Conservation (phyloP, 768 basidiomycete genomes). For the Chalciporus chontae region DNA sequence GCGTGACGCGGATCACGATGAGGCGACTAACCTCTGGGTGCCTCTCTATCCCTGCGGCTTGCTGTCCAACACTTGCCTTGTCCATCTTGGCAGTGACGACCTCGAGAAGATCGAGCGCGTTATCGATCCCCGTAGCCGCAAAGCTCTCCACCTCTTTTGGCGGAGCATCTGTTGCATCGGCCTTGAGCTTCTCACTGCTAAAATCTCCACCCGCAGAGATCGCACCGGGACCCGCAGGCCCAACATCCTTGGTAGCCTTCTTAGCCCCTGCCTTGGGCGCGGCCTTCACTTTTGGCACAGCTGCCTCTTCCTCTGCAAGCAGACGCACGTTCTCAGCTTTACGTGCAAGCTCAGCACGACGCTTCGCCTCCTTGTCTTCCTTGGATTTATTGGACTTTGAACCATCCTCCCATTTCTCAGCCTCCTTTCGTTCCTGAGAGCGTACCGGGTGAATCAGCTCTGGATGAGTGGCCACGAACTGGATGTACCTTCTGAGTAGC, state of each 20-base stretch:
- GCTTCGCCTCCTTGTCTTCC: slow-evolving; percentile 77
- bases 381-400: slow-evolving; percentile 64
- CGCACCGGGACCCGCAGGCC: slow-evolving; percentile 79
- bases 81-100: slow-evolving; percentile 91
- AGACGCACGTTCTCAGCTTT: slow-evolving; percentile 85
- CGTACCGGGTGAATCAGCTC: slow-evolving; percentile 2
- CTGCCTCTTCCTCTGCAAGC: slow-evolving; percentile 84
- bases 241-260: slow-evolving; percentile 46
- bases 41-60: slow-evolving; percentile 81
- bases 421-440: slow-evolving; percentile 67
- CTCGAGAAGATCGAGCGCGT: slow-evolving; percentile 84
- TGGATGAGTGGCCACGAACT: background rate
- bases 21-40: slow-evolving; percentile 81
- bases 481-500: slow-evolving; percentile 54
- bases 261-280: slow-evolving; percentile 64
- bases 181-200: slow-evolving; percentile 22
- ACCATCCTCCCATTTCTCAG: slow-evolving; percentile 63
- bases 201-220: slow-evolving; percentile 71
- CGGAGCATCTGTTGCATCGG: slow-evolving; percentile 14
- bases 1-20: background rate
- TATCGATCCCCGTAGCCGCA: slow-evolving; percentile 85
- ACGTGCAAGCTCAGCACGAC: slow-evolving; percentile 73
- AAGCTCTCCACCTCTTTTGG: slow-evolving; percentile 59
- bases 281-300: slow-evolving; percentile 55
- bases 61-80: slow-evolving; percentile 84